Evolutionary conservation across 2,329 filamentous ascomycete genomes (phyloP), one percentile per base, ranked within the genome.

Genomic region (Acephala macrosclerotiorum): DNA sequence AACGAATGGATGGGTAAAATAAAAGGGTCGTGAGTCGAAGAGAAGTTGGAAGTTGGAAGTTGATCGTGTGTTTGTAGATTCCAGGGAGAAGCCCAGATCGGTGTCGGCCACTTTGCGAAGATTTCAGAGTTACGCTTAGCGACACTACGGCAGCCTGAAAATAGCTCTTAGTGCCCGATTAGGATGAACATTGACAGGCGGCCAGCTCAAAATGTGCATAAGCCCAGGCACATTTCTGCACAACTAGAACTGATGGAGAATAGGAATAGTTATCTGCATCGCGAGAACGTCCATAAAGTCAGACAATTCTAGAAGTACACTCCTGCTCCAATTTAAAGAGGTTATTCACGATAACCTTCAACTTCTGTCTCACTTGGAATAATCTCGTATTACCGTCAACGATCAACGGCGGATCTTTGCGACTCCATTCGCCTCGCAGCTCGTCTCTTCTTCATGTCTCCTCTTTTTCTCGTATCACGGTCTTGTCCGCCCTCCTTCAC

Each of bases 381-480:
- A 42, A 16, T 12, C 38, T 42, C 38, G 38, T 42, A 12, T 42
- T 42, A 42, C 38, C 3, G 38, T 33, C 29, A 33, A 33, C 29
- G 9, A 33, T 33, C 9, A 33, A 4, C 29, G 9, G 29, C 29
- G 9, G 29, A 5, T 33, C 29, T 33, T 33, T 33, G 9, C 29
- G 9, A 33, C 9, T 5, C 4, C 4, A 9, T 33, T 33, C 12
- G 25, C 8, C 35, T 18, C 3, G 20, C 12, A 29, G 5, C 11
- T 35, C 14, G 22, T 55, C 18, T 29, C n/a, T 20, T 33, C 22
- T 14, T 20, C 11, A n/a, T 3, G 18, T 33, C 51, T 35, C 51
- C 51, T 57, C n/a, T 57, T 29, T 33, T 53, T n/a, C 55, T 57
- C 55, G 55, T 57, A 57, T 57, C n/a, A 22, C 51, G 45, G 45